A percentile compares a stretch with the other conserved stretches of the same genome.
Evolutionary conservation across 2,329 filamentous ascomycete genomes (phyloP).

Genomic region (Zasmidium citrigriseum): DNA sequence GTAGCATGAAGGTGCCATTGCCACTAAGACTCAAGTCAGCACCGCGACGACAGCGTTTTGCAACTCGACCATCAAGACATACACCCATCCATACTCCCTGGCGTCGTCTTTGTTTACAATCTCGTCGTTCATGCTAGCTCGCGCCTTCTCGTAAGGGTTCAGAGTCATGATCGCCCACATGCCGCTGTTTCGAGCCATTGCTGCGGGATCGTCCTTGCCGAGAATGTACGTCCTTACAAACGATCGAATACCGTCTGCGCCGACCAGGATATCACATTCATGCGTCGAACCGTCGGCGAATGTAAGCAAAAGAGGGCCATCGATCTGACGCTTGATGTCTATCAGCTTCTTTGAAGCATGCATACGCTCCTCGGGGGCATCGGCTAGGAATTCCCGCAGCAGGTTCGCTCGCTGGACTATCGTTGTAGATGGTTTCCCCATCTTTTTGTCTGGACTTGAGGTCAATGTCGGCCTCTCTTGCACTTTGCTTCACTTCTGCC

Average conservation of each 20-base stretch:
- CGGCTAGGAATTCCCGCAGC: slow-evolving; percentile 12
- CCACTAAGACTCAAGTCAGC: background rate
- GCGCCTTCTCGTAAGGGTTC: slow-evolving; percentile 13
- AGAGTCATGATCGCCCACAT: slow-evolving; percentile 15
- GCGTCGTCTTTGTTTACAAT: background rate
- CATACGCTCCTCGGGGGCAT: slow-evolving; percentile 8
- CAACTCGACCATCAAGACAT: no score
- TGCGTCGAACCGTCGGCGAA: slow-evolving; percentile 11
- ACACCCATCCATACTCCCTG: no score
- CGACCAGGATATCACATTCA: slow-evolving; percentile 12
- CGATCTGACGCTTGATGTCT: background rate
- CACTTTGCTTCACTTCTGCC: no score
- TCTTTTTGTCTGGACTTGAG: no score
- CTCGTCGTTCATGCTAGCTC: background rate
- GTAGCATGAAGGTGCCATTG: background rate
- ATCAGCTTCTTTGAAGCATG: slow-evolving; percentile 18
- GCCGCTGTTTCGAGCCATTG: slow-evolving; percentile 8
- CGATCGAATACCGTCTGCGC: slow-evolving; percentile 17
- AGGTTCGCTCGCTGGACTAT: slow-evolving; percentile 16
- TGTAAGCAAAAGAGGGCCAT: slow-evolving; percentile 5
- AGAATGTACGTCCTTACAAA: slow-evolving; percentile 16
- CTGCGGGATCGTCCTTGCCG: slow-evolving; percentile 12
- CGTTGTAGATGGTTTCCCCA: slow-evolving; percentile 9
- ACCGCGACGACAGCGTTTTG: background rate
- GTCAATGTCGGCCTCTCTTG: no score